These are phyloP conservation scores for Sugiyamaella grinbergsii DNA, from an alignment of 1,139 yeast genomes.

Conservation along the genomic window DNA sequence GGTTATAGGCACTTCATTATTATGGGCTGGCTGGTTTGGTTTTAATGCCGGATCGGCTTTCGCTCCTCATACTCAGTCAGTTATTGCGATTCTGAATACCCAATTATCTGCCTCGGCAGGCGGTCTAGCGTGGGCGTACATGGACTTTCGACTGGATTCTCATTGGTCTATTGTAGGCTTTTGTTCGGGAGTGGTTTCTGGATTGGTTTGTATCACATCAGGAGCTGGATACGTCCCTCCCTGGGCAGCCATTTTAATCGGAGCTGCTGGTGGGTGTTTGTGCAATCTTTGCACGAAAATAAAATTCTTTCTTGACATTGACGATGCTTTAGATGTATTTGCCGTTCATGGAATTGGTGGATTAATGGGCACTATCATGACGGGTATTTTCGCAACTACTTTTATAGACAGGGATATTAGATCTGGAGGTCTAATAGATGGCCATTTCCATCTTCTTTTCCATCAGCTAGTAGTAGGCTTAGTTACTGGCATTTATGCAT, in stretches of 20 bases:
- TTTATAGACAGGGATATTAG: conserved; percentile 27
- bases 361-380: conserved; percentile 41
- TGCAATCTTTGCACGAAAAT: conserved; percentile 45
- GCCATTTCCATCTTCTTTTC: conserved; percentile 53
- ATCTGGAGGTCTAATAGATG: conserved; percentile 53
- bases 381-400: conserved; percentile 41
- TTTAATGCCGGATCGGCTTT: conserved; percentile 83
- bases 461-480: conserved; percentile 52
- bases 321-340: conserved; percentile 44
- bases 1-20: conserved; percentile 56
- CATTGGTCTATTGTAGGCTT: conserved; percentile 45
- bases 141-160: conserved; percentile 38
- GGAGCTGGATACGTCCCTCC: conserved; percentile 46
- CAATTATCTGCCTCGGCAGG: conserved; percentile 41
- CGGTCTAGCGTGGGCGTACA: conserved; percentile 41
- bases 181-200: conserved; percentile 47
- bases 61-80: conserved; percentile 53
- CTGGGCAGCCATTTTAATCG: conserved; percentile 43
- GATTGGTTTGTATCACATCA: conserved; percentile 46
- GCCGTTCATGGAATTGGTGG: conserved; percentile 46
- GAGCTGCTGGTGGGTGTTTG: conserved; percentile 40
- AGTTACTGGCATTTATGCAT: conserved; percentile 49
- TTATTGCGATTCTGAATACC: conserved; percentile 45
- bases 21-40: conserved; percentile 84
- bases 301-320: conserved; percentile 42